phyloP scores from a whole-genome alignment of 805 yeast species.

The Candida montana region DNA sequence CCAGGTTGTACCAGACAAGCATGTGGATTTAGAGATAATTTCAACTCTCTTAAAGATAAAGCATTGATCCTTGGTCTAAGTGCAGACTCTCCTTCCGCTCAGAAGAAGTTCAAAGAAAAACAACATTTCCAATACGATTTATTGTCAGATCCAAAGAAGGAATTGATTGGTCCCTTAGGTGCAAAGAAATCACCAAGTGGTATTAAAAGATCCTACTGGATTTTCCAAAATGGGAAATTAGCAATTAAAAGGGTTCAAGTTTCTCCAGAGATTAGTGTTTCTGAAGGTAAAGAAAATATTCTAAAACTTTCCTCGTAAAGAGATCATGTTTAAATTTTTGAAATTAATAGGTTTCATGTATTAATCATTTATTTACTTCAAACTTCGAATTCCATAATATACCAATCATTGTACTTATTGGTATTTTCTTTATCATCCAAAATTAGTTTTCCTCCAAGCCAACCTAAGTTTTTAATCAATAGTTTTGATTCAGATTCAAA shows the following conservation, averaged over 20 bases:
- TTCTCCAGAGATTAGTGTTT: constrained; percentile 52
- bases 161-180: constrained; percentile 69
- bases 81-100: constrained; percentile 76
- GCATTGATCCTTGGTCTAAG: constrained; percentile 75
- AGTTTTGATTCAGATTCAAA: constrained; percentile 23
- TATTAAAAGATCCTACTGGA: constrained; percentile 86
- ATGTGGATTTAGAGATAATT: constrained; percentile 74
- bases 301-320: constrained; percentile 30
- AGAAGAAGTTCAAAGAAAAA: constrained; percentile 67
- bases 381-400: constrained; percentile 25
- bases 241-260: constrained; percentile 33
- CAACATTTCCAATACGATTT: constrained; percentile 70
- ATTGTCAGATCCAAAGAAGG: constrained; percentile 68
- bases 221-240: constrained; percentile 74
- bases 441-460: constrained; percentile 24
- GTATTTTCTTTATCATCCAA: constrained; percentile 16
- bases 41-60: constrained; percentile 44
- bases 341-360: neutral
- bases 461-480: constrained; percentile 22
- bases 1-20: constrained; percentile 98
- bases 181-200: constrained; percentile 79
- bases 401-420: constrained; percentile 25
- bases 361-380: constrained; percentile 3
- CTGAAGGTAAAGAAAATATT: constrained; percentile 54
- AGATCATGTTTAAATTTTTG: neutral